Evolutionary conservation across 768 basidiomycete species (phyloP).

Genomic region (Psilocybe tampanensis): DNA sequence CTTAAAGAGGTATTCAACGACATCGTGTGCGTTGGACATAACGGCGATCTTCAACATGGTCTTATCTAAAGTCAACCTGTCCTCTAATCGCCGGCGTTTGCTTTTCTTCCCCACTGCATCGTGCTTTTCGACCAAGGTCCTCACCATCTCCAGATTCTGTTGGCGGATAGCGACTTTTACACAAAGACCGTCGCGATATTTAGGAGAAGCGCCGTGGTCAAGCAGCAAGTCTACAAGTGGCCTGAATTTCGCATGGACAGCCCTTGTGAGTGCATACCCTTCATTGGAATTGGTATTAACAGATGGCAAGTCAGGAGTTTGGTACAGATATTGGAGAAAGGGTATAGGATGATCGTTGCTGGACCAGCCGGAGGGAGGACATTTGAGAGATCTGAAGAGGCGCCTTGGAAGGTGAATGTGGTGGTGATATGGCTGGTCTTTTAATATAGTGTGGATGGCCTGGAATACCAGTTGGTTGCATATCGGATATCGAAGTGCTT

Average conservation of each 20-base stretch:
- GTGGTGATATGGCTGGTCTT: slow-evolving; percentile 9
- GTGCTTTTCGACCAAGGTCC: slow-evolving; percentile 57
- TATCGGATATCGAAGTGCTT: slow-evolving; percentile 59
- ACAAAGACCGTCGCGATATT: slow-evolving; percentile 59
- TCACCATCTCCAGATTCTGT: slow-evolving; percentile 68
- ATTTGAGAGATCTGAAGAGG: slow-evolving; percentile 59
- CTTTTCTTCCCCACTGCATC: slow-evolving; percentile 19
- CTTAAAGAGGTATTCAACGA: slow-evolving; percentile 67
- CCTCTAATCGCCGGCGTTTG: slow-evolving; percentile 60
- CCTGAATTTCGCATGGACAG: slow-evolving; percentile 65
- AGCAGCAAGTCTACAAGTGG: slow-evolving; percentile 76
- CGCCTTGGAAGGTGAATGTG: slow-evolving; percentile 58
- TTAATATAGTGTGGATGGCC: slow-evolving; percentile 36
- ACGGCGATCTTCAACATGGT: slow-evolving; percentile 72
- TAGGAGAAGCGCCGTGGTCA: slow-evolving; percentile 70
- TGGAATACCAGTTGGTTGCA: slow-evolving; percentile 59
- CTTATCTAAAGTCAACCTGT: slow-evolving; percentile 54
- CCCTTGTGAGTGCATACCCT: slow-evolving; percentile 83
- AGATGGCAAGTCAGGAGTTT: slow-evolving; percentile 35
- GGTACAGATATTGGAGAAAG: slow-evolving; percentile 61
- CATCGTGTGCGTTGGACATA: slow-evolving; percentile 63
- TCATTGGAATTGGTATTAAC: slow-evolving; percentile 67
- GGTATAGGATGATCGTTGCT: slow-evolving; percentile 61
- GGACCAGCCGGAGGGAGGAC: slow-evolving; percentile 40
- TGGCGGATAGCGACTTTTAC: slow-evolving; percentile 76